Conservation (phyloP, 1,139 yeast species). For the Scheffersomyces quercinus region DNA sequence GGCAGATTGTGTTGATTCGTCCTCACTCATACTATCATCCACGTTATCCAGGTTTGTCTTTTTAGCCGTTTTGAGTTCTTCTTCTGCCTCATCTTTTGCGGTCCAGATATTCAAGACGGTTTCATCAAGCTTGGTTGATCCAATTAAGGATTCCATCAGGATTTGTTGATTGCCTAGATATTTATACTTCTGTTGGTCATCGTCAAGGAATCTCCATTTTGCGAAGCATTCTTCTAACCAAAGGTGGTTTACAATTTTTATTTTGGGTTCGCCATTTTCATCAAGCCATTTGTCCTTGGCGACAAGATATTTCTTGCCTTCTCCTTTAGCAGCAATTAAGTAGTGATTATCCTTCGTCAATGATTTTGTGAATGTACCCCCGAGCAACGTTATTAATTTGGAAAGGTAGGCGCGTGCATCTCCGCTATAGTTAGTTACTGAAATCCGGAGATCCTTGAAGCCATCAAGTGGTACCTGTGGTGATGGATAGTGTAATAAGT, state of each 20-base stretch:
- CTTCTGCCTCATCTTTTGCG: conserved; percentile 13
- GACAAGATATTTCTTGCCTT: conserved; percentile 75
- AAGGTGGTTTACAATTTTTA: conserved; percentile 67
- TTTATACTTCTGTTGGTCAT: conserved; percentile 43
- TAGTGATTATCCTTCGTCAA: conserved; percentile 69
- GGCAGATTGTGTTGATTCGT: conserved; percentile 16
- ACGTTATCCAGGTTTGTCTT: conserved; percentile 17
- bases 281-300: conserved; percentile 61
- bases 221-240: conserved; percentile 89
- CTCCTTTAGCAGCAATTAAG: conserved; percentile 65
- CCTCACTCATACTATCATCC: conserved; percentile 41
- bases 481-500: conserved; percentile 72
- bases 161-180: conserved; percentile 42
- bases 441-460: conserved; percentile 53
- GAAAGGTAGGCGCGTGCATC: conserved; percentile 76
- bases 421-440: conserved; percentile 82
- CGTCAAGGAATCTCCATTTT: conserved; percentile 56
- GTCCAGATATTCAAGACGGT: conserved; percentile 44
- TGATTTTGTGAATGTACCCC: conserved; percentile 75
- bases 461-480: conserved; percentile 53
- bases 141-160: conserved; percentile 47
- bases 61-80: conserved; percentile 10
- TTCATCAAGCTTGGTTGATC: conserved; percentile 48
- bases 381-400: conserved; percentile 63
- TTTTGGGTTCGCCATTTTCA: conserved; percentile 30